phyloP scores from a whole-genome alignment of 1,284 basidiomycete species.

The Pholiota adiposa region DNA sequence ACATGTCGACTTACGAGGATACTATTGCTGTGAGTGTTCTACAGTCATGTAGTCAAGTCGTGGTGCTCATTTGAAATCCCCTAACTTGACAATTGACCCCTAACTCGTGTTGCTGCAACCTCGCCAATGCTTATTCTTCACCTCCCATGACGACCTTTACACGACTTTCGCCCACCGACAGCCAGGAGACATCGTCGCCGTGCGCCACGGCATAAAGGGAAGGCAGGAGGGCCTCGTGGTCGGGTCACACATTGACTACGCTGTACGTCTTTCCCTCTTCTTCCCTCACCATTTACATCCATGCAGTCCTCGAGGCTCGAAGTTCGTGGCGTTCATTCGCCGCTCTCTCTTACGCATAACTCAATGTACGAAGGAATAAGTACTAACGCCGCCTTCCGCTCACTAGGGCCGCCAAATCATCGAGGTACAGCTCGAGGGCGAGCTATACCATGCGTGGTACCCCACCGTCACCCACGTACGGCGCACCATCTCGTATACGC shows the following conservation, averaged over 20 bases:
- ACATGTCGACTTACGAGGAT: slow-evolving; percentile 13
- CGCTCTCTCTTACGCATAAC: not conserved
- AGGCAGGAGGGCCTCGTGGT: slow-evolving; percentile 77
- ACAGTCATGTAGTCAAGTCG: not conserved
- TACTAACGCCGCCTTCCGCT: not conserved
- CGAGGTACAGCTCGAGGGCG: slow-evolving; percentile 76
- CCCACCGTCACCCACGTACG: slow-evolving; percentile 74
- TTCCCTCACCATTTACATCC: not conserved
- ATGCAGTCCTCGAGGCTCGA: not conserved
- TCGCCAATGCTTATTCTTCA: not conserved
- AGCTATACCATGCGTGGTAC: slow-evolving; percentile 74
- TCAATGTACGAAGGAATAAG: not conserved
- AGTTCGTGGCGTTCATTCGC: not conserved
- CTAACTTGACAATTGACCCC: not conserved
- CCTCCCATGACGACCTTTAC: not conserved
- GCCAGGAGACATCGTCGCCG: slow-evolving; percentile 80
- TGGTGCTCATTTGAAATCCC: not conserved
- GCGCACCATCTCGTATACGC: slow-evolving; percentile 65
- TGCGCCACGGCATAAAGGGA: slow-evolving; percentile 64
- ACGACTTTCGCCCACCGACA: not conserved
- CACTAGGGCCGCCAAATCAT: slow-evolving; percentile 75
- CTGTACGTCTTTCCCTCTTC: slow-evolving; percentile 48
- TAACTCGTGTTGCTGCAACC: not conserved
- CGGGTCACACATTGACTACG: slow-evolving; percentile 69
- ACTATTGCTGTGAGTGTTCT: slow-evolving; percentile 11